Evolutionary conservation across 2,329 filamentous ascomycete species (phyloP).

Genomic region (Stagonosporopsis rhizophila): DNA sequence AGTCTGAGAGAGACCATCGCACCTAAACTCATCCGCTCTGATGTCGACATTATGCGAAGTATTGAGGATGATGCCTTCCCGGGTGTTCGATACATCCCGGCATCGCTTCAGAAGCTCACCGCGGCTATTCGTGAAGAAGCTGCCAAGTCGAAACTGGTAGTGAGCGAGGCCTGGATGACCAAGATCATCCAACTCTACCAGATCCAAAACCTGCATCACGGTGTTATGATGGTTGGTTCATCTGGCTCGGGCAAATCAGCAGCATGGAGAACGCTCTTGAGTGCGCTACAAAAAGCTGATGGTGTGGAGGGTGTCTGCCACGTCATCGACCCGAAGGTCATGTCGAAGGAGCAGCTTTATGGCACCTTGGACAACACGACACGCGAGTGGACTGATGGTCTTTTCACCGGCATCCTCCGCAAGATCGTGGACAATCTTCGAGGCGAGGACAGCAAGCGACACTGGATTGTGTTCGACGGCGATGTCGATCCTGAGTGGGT

Average conservation of each 20-base stretch:
- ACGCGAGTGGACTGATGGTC: conserved; percentile 96
- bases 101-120: conserved; percentile 80
- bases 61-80: conserved; percentile 91
- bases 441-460: conserved; percentile 93
- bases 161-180: conserved; percentile 95
- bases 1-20: conserved; percentile 98
- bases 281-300: conserved; percentile 90
- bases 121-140: conserved; percentile 84
- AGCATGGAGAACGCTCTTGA: conserved; percentile 90
- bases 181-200: conserved; percentile 97
- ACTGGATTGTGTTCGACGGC: conserved; percentile 99
- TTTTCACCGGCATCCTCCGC: conserved; percentile 96
- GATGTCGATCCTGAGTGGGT: conserved; percentile 99
- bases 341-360: conserved; percentile 98
- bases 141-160: conserved; percentile 82
- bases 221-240: conserved; percentile 99
- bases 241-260: conserved; percentile 97
- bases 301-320: conserved; percentile 93
- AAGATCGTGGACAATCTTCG: conserved; percentile 99
- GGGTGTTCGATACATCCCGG: conserved; percentile 89
- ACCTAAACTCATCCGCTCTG: conserved; percentile 90
- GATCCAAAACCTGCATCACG: conserved; percentile 96
- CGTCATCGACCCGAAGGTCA: conserved; percentile 98
- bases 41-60: conserved; percentile 84
- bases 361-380: conserved; percentile 96